Evolutionary conservation across 2,329 filamentous ascomycete species (phyloP).

Genomic region (Capronia coronata): DNA sequence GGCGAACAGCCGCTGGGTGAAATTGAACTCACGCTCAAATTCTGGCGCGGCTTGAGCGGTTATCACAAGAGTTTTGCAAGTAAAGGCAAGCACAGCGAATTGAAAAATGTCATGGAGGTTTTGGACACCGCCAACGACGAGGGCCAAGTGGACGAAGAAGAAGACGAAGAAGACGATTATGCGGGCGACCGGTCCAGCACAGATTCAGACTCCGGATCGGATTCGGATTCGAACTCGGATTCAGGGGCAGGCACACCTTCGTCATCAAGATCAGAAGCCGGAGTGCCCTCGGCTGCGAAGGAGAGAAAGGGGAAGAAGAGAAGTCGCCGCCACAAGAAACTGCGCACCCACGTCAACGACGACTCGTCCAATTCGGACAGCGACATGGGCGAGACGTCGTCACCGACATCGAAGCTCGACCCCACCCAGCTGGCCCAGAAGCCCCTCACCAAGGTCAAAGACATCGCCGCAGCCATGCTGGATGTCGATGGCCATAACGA

Average conservation of each 20-base stretch:
- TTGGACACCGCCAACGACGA: slow-evolving; percentile 57
- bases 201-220: too few species aligned
- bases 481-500: slow-evolving; percentile 27
- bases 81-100: slow-evolving; percentile 46
- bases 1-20: slow-evolving; percentile 55
- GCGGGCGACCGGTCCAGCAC: slow-evolving; percentile 5
- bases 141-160: slow-evolving; percentile 48
- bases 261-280: not conserved
- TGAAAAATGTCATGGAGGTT: slow-evolving; percentile 58
- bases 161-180: slow-evolving; percentile 35
- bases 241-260: slow-evolving; percentile 13
- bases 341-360: slow-evolving; percentile 22
- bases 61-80: slow-evolving; percentile 52
- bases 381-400: slow-evolving; percentile 11
- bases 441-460: slow-evolving; percentile 12
- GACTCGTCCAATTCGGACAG: slow-evolving; percentile 8
- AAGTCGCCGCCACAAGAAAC: slow-evolving; percentile 12
- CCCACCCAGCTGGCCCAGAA: slow-evolving; percentile 14
- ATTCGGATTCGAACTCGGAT: too few species aligned
- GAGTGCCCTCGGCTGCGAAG: not conserved
- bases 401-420: slow-evolving; percentile 5
- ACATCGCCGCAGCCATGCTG: slow-evolving; percentile 10
- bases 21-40: slow-evolving; percentile 52
- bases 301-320: not conserved
- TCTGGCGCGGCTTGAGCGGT: slow-evolving; percentile 56